Conservation (phyloP, 345 rosid genomes). For the Sonneratia alba region DNA sequence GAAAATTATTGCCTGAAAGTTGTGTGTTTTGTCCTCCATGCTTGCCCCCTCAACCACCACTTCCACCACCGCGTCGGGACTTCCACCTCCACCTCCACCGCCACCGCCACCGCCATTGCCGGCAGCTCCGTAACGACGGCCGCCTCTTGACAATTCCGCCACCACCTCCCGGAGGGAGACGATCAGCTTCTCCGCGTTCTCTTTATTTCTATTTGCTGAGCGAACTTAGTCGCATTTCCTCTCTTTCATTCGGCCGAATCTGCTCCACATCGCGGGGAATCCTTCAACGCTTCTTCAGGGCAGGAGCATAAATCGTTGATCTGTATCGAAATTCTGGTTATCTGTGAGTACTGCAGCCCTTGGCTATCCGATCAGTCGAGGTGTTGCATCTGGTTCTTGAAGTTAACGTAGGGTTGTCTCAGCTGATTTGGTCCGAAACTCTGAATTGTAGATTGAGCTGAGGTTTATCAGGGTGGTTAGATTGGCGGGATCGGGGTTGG, state of each 20-base stretch:
- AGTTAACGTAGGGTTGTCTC: conserved; percentile 2
- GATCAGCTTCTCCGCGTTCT: conserved; percentile 5
- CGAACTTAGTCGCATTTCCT: neutral
- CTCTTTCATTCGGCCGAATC: conserved; percentile 5
- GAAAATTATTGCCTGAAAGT: conserved; percentile 14
- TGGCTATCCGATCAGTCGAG: conserved; percentile 9
- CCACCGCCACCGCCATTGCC: neutral
- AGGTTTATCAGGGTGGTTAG: neutral
- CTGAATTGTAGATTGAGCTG: neutral
- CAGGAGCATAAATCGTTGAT: neutral
- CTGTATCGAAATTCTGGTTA: neutral
- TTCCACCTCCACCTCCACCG: conserved; percentile 1
- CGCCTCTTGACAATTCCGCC: neutral
- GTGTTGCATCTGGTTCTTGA: conserved; percentile 3
- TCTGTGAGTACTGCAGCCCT: conserved; percentile 3
- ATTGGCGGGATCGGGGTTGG: conserved; percentile 7
- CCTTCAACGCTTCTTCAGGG: neutral
- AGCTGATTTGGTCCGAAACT: neutral
- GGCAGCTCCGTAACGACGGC: conserved; percentile 7
- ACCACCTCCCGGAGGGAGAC: neutral
- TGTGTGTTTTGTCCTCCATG: conserved; percentile 2
- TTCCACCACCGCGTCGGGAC: conserved; percentile 4
- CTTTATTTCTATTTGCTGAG: neutral
- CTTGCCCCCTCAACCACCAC: conserved; percentile 11
- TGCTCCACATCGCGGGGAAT: conserved; percentile 6